Conservation (phyloP, 2,329 filamentous ascomycete genomes). For the Ascochyta pisi region DNA sequence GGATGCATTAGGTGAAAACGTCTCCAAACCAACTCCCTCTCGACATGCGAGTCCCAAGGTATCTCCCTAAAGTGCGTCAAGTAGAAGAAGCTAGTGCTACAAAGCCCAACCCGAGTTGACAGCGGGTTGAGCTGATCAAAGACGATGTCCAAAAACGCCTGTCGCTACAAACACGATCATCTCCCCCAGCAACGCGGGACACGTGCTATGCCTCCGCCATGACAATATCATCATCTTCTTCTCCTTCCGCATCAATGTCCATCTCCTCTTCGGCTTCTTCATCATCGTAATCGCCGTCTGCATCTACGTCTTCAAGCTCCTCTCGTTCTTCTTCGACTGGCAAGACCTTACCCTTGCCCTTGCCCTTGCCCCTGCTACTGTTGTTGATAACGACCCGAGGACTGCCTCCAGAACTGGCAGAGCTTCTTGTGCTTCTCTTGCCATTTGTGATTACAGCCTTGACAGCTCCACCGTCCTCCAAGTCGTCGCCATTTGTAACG, state of each 20-base stretch:
- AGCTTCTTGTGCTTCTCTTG: slow-evolving; percentile 39
- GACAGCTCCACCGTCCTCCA: slow-evolving; percentile 41
- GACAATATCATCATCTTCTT: slow-evolving; percentile 40
- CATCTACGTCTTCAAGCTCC: slow-evolving; percentile 39
- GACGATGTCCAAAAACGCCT: slow-evolving; percentile 4
- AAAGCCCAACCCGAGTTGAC: slow-evolving; percentile 3
- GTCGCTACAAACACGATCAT: slow-evolving; percentile 12
- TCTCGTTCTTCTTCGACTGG: slow-evolving; percentile 42
- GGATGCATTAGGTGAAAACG: slow-evolving; percentile 10
- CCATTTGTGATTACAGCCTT: slow-evolving; percentile 35
- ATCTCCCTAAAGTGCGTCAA: slow-evolving; percentile 27
- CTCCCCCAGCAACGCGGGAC: not conserved
- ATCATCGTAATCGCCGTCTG: slow-evolving; percentile 33
- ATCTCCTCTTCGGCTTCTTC: slow-evolving; percentile 25
- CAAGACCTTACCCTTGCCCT: slow-evolving; percentile 28
- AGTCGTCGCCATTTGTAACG: slow-evolving; percentile 46
- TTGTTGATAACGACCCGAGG: slow-evolving; percentile 24
- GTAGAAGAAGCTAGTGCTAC: slow-evolving; percentile 16
- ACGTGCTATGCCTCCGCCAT: slow-evolving; percentile 31
- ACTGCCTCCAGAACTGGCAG: slow-evolving; percentile 40
- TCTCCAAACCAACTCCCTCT: slow-evolving; percentile 8
- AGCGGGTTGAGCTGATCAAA: not conserved
- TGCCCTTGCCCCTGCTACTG: slow-evolving; percentile 36
- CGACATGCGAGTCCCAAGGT: slow-evolving; percentile 26
- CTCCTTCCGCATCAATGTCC: slow-evolving; percentile 35